Conservation (phyloP, 192 early-diverging fungal species). For the Entomortierella lignicola region DNA sequence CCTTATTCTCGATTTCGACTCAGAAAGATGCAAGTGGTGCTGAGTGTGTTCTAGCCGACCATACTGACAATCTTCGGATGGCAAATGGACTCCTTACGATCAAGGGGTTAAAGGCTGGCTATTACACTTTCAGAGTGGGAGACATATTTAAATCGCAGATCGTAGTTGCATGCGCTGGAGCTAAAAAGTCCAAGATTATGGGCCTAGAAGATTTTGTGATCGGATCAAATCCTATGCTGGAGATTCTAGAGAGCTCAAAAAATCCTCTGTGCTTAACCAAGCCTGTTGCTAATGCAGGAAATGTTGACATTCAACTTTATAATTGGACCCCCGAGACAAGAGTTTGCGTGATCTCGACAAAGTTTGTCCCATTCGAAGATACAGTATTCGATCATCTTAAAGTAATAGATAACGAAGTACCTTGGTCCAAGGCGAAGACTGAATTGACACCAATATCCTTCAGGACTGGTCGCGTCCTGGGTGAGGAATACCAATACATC, state of each 20-base stretch:
- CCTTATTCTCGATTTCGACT: conserved; percentile 16
- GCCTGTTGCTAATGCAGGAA: neutral
- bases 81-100: conserved; percentile 25
- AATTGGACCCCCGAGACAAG: conserved; percentile 44
- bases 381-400: conserved; percentile 10
- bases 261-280: conserved; percentile 17
- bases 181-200: conserved; percentile 18
- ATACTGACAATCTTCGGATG: conserved; percentile 22
- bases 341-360: conserved; percentile 22
- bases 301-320: conserved; percentile 29
- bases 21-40: neutral
- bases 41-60: conserved; percentile 10
- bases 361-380: conserved; percentile 19
- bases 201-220: conserved; percentile 32
- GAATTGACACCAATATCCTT: conserved; percentile 18
- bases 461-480: conserved; percentile 52
- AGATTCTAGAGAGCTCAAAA: conserved; percentile 22
- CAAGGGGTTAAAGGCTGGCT: conserved; percentile 31
- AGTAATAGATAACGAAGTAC: conserved; percentile 6
- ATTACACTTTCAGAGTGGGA: conserved; percentile 30
- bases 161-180: conserved; percentile 5
- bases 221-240: conserved; percentile 42
- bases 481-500: conserved; percentile 67
- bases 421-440: conserved; percentile 24
- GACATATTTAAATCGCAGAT: neutral